Conservation (phyloP, 2,329 filamentous ascomycete genomes). For the Chaetomiaceae sp. region DNA sequence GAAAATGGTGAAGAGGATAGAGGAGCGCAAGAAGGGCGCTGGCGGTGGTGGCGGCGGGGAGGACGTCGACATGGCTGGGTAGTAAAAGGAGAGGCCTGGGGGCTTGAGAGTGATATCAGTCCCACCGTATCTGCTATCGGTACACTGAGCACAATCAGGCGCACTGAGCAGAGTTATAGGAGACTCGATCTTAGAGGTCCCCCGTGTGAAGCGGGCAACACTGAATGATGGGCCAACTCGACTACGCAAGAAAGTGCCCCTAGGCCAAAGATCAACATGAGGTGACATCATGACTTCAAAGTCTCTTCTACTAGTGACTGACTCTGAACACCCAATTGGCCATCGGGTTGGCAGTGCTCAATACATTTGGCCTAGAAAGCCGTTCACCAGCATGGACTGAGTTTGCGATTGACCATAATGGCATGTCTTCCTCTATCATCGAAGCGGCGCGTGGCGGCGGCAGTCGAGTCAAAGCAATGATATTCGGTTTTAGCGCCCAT, state of each 20-base stretch:
- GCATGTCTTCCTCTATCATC: constrained; percentile 21
- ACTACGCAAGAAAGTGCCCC: no score
- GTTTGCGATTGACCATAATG: constrained; percentile 10
- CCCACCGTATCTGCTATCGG: no score
- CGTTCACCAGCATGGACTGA: constrained; percentile 1
- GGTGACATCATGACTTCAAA: neutral
- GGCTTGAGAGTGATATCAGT: no score
- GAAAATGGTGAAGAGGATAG: constrained; percentile 32
- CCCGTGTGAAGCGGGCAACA: no score
- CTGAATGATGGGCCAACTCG: no score
- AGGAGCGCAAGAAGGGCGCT: constrained; percentile 29
- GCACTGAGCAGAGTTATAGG: no score
- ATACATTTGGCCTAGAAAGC: neutral
- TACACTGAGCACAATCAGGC: no score
- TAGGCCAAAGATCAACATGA: neutral
- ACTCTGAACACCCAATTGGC: no score
- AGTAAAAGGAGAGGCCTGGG: neutral
- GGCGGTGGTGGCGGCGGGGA: constrained; percentile 25
- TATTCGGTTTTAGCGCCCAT: constrained; percentile 21
- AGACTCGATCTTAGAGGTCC: no score
- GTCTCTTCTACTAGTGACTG: no score
- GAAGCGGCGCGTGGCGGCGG: constrained; percentile 14
- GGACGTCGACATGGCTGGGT: constrained; percentile 33
- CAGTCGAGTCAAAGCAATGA: constrained; percentile 22
- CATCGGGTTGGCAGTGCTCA: neutral